Percentiles rank a stretch among this genome's conserved stretches.
Conservation (phyloP, 2,329 filamentous ascomycete species). For the Alternaria metachromatica region DNA sequence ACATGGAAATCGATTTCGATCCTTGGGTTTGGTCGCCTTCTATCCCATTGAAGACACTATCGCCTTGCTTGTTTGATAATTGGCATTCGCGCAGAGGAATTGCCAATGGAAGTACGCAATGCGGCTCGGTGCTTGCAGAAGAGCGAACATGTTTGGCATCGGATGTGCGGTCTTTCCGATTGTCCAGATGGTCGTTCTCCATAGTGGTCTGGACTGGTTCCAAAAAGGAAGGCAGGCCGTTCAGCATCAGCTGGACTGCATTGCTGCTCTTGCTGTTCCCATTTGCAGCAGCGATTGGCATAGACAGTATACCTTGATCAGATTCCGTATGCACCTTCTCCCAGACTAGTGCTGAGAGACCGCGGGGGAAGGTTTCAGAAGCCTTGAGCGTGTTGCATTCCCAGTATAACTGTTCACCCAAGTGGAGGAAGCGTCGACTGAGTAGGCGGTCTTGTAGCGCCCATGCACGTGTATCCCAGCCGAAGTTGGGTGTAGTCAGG, state of each 20-base stretch:
- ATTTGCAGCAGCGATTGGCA: not conserved
- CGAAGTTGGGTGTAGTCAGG: conserved; percentile 31
- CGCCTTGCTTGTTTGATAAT: conserved; percentile 33
- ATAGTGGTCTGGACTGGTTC: no score
- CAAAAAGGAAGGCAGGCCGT: no score
- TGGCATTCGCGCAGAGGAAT: conserved; percentile 25
- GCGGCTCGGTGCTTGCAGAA: not conserved
- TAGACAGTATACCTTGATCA: not conserved
- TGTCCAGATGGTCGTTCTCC: not conserved
- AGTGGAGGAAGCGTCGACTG: conserved; percentile 41
- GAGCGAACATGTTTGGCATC: not conserved
- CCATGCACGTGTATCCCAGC: conserved; percentile 47
- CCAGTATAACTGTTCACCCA: conserved; percentile 48
- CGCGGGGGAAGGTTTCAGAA: conserved; percentile 44
- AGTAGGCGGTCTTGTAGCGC: conserved; percentile 46
- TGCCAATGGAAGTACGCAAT: not conserved
- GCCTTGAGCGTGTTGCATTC: conserved; percentile 48
- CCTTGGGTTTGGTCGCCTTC: conserved; percentile 7
- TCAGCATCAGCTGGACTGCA: not conserved
- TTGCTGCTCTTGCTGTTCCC: not conserved
- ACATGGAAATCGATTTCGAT: not conserved
- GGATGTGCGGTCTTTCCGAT: not conserved
- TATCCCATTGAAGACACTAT: conserved; percentile 19
- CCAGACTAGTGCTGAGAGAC: conserved; percentile 44
- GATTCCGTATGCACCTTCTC: conserved; percentile 43